phyloP scores from a whole-genome alignment of 176 grass and related monocot species.

The Thinopyrum elongatum region DNA sequence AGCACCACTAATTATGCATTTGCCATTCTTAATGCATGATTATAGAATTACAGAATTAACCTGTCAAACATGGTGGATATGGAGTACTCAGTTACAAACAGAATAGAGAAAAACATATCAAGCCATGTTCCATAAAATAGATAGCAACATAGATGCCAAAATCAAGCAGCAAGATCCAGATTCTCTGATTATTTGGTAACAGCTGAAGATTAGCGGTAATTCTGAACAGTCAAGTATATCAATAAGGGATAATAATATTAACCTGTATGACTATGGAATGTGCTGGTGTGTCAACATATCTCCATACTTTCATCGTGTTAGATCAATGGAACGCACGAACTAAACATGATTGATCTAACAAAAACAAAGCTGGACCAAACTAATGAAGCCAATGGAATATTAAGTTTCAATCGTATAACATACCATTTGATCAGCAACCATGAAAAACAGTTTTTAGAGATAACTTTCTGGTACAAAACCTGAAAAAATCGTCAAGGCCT shows the following conservation, averaged over 20 bases:
- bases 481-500: slow-evolving; percentile 76
- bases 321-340: neutral
- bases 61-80: too few species aligned
- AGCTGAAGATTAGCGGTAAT: neutral
- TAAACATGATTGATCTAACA: slow-evolving; percentile 10
- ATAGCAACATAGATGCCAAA: too few species aligned
- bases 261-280: too few species aligned
- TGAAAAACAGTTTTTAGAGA: slow-evolving; percentile 74
- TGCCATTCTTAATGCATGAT: too few species aligned
- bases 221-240: neutral
- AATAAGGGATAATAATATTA: neutral
- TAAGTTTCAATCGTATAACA: neutral
- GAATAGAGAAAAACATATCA: too few species aligned
- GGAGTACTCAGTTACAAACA: too few species aligned
- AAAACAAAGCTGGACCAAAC: neutral
- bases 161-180: too few species aligned
- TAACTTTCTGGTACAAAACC: slow-evolving; percentile 76
- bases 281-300: too few species aligned
- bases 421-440: slow-evolving; percentile 76
- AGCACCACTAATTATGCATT: too few species aligned
- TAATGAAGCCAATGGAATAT: neutral
- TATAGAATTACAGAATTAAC: too few species aligned
- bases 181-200: slow-evolving; percentile 18
- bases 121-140: too few species aligned
- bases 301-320: too few species aligned